phyloP scores from a whole-genome alignment of 2,329 filamentous ascomycete genomes.

The Kalmusia sp. region DNA sequence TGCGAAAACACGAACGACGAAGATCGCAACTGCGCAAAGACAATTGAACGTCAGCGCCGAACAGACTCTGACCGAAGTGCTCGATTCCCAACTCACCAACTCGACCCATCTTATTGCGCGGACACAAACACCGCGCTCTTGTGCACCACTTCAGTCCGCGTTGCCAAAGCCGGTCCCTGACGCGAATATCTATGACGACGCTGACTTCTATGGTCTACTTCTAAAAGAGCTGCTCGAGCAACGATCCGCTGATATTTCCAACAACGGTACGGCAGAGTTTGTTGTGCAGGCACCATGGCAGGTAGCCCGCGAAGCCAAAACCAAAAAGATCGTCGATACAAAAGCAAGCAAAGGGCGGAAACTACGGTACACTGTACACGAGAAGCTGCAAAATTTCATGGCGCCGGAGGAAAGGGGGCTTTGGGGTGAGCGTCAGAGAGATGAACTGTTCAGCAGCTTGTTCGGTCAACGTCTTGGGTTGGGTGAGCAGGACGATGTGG shows the following conservation, averaged over 20 bases:
- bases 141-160: slow-evolving; percentile 72
- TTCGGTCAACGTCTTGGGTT: slow-evolving; percentile 55
- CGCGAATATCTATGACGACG: slow-evolving; percentile 81
- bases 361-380: slow-evolving; percentile 91
- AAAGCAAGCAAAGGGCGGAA: slow-evolving; percentile 95
- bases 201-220: slow-evolving; percentile 91
- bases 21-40: slow-evolving; percentile 58
- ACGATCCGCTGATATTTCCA: slow-evolving; percentile 70
- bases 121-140: slow-evolving; percentile 75
- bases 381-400: slow-evolving; percentile 99
- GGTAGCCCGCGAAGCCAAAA: slow-evolving; percentile 79
- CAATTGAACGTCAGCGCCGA: slow-evolving; percentile 66
- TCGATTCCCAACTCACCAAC: slow-evolving; percentile 72
- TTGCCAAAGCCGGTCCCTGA: slow-evolving; percentile 30
- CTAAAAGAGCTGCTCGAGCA: slow-evolving; percentile 94
- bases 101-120: slow-evolving; percentile 72
- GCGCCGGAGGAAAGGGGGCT: slow-evolving; percentile 80
- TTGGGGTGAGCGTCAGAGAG: slow-evolving; percentile 83
- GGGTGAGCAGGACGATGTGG: slow-evolving; percentile 50
- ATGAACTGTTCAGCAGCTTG: slow-evolving; percentile 63
- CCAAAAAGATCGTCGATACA: slow-evolving; percentile 84
- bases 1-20: slow-evolving; percentile 71
- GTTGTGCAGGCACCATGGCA: slow-evolving; percentile 60
- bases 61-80: slow-evolving; percentile 70
- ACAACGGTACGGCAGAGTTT: slow-evolving; percentile 55